phyloP scores from a whole-genome alignment of 805 yeast species.

The Wickerhamomyces kurtzmanii region DNA sequence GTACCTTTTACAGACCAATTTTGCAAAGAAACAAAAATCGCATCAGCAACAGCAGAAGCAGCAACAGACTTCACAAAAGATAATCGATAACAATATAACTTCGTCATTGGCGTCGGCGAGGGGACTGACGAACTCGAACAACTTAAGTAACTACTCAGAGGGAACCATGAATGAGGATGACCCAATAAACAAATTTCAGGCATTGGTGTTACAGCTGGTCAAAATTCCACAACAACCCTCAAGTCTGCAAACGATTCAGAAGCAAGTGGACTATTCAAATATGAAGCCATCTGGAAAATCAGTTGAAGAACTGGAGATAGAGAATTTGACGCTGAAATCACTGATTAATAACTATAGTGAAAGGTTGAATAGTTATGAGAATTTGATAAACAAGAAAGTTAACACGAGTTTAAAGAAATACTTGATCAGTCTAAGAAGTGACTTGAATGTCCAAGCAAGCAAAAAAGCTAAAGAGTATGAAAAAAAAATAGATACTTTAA shows the following conservation, averaged over 20 bases:
- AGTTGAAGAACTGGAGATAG: slow-evolving; percentile 18
- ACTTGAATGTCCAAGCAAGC: slow-evolving; percentile 27
- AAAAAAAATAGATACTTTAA: slow-evolving; percentile 22
- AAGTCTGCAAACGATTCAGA: slow-evolving; percentile 1
- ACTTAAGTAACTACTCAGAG: not conserved
- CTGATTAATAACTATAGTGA: slow-evolving; percentile 11
- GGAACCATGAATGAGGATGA: slow-evolving; percentile 5
- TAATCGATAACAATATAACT: not conserved
- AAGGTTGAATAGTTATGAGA: slow-evolving; percentile 12
- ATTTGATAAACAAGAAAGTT: slow-evolving; percentile 12
- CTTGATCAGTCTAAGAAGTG: slow-evolving; percentile 21
- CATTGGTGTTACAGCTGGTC: slow-evolving; percentile 11
- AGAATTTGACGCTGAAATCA: slow-evolving; percentile 17
- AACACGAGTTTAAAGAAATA: slow-evolving; percentile 17
- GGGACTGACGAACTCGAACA: slow-evolving; percentile 1
- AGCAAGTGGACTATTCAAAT: not conserved
- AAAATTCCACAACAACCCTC: slow-evolving; percentile 9
- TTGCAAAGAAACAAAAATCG: slow-evolving; percentile 2
- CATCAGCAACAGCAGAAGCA: slow-evolving; percentile 2
- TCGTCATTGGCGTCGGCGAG: slow-evolving; percentile 6
- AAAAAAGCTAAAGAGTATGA: slow-evolving; percentile 24
- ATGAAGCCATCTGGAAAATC: slow-evolving; percentile 12
- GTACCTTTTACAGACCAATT: slow-evolving; percentile 4
- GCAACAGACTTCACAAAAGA: slow-evolving; percentile 1
- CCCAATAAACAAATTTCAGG: slow-evolving; percentile 12